Evolutionary conservation across 441 rosid species (phyloP).

Genomic region (Kokia cookei): DNA sequence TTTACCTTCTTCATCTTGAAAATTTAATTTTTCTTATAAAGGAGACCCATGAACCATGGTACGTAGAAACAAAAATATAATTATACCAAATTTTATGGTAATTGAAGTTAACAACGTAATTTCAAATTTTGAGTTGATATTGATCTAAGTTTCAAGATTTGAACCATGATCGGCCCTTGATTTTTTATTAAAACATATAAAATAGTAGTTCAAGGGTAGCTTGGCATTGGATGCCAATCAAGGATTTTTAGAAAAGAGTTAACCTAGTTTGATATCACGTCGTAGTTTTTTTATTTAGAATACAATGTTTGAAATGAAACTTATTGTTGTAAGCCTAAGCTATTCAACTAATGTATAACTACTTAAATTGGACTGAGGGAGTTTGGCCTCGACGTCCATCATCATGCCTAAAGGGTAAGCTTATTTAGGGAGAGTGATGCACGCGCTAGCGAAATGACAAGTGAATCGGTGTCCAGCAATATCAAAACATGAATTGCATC

Average conservation of each 20-base stretch:
- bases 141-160: no score
- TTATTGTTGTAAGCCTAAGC: background rate
- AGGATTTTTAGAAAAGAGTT: background rate
- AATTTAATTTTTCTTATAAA: no score
- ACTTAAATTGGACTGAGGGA: background rate
- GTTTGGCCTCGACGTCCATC: background rate
- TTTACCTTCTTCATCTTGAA: no score
- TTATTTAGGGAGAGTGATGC: background rate
- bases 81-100: no score
- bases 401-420: background rate
- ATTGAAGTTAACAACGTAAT: no score
- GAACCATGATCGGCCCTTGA: no score
- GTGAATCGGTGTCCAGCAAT: background rate
- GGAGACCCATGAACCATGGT: no score
- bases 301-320: background rate
- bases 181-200: no score
- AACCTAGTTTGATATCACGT: background rate
- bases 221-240: background rate
- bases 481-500: slow-evolving; percentile 26
- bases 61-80: no score
- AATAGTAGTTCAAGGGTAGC: background rate
- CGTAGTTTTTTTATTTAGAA: background rate
- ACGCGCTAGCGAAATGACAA: background rate
- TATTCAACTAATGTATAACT: background rate
- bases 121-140: no score